Base-by-base conservation (phyloP, 2,329 filamentous ascomycete species). In the Alternaria viburni region DNA sequence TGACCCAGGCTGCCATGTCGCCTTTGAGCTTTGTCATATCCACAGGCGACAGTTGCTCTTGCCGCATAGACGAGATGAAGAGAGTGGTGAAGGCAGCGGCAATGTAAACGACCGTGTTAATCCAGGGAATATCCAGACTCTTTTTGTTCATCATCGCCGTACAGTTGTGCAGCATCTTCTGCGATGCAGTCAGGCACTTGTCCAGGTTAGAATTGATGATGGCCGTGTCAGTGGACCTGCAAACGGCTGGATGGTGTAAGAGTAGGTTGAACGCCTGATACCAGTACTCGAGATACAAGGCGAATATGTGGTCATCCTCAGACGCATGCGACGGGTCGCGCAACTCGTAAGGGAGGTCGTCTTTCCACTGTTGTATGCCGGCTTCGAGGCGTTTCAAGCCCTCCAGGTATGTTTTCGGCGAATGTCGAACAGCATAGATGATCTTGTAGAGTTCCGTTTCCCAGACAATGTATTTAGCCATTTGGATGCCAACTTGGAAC, bases 111-210 rank as follows among this genome's bases (percentile, higher is more conserved):
- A 91, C 89, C 52, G 88, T 85, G 51, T 90, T 90, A 70, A 92
- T 91, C 91, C 91, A 94, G 1, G 91, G 93, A 1, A 90, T 92
- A 73, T 95, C 92, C 5, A 94, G 81, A 47, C 88, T 89, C 72
- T 90, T 91, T 61, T 89, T 82, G 68, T 84, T 85, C 61, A 87
- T 86, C 51, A 94, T 79, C 57, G 87, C 83, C 21, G 84, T 83
- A 6, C 89, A 87, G 25, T 86, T 84, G 21, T 83, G 82, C 3
- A 94, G 82, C 79, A 93, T 87, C 64, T 89, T 86, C 50, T 86
- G 84, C 6, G 90, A 86, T 10, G 88, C 87, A 52, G 89, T 86
- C 32, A 92, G 86, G 74, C 90, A 93, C 46, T 91, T 77, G 62
- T 83, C 80, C 5, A 83, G 70, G 45, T 84, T 85, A 6, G 77